Base-by-base conservation (phyloP, 2,329 filamentous ascomycete species). In the Cadophora sp. region DNA sequence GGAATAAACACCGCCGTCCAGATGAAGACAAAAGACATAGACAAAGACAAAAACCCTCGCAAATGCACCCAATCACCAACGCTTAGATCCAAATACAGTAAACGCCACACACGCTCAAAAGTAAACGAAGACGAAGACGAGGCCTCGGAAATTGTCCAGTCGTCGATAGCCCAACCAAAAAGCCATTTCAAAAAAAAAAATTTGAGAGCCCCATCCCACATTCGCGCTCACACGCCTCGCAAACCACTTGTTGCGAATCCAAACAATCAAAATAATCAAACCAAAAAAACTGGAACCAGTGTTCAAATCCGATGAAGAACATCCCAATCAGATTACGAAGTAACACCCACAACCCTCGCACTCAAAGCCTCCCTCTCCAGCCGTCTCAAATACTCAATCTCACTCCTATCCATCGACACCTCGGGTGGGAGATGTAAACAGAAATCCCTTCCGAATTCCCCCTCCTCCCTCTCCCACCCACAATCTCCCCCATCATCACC, bases 381-480 rank as follows among this genome's bases (percentile, higher is more conserved):
- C 5, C 62, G 53, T 41, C 62, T 30, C 43, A 64, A 22, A 13
- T 59, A 64, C 62, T 64, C 62, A 51, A 64, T 64, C 45, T 64
- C 62, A 14, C 53, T 59, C 55, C 8, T 51, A 41, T 64, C 62
- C 33, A 53, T 50, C 13, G 50, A 58, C n/a, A 64, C 33, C 24
- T 55, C 27, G 24, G 43, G 39, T 11, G 62, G 62, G 8, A 64
- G 20, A 9, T 59, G 62, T 41, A 64, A 51, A 22, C 22, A 64
- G 6, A 24, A 22, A 1, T 20, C 61, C 0, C 24, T 39, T n/a
- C 11, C 24, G 30, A 27, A 48, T n/a, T 30, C 8, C 20, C 13
- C 53, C 20, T 50, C 20, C 36, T 64, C 51, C 30, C 30, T 4
- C 6, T 55, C 33, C 6, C 22, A 20, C 11, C 16, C 22, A n/a